A percentile compares a stretch with the other conserved stretches of the same genome.
Evolutionary conservation across 805 yeast species (phyloP).

Genomic region (Clavispora fructus): DNA sequence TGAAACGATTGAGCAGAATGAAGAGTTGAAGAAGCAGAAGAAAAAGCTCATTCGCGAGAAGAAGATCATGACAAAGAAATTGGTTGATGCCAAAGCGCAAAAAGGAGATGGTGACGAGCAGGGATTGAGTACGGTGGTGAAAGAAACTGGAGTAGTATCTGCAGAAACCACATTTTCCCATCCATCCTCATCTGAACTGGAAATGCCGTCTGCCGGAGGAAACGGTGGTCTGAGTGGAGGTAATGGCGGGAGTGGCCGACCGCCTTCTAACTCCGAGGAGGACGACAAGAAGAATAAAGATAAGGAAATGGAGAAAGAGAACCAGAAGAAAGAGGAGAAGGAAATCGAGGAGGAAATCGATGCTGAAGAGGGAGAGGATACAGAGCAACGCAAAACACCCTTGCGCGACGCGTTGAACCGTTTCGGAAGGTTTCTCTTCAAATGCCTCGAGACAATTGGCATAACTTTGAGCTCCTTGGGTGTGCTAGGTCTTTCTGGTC

Average conservation of each 20-base stretch:
- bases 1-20: slow-evolving; percentile 22
- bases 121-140: background rate
- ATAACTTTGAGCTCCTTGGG: slow-evolving; percentile 66
- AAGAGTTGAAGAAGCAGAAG: slow-evolving; percentile 24
- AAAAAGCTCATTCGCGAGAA: slow-evolving; percentile 20
- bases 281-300: slow-evolving; percentile 3
- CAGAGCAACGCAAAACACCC: slow-evolving; percentile 9
- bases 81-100: slow-evolving; percentile 1
- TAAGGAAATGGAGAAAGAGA: slow-evolving; percentile 5
- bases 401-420: slow-evolving; percentile 17
- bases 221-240: background rate
- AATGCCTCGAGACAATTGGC: slow-evolving; percentile 62
- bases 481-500: slow-evolving; percentile 67
- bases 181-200: background rate
- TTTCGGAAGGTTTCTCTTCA: slow-evolving; percentile 25
- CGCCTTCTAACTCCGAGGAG: slow-evolving; percentile 3
- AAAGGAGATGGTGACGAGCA: background rate
- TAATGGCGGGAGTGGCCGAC: slow-evolving; percentile 1
- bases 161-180: background rate
- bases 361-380: slow-evolving; percentile 5
- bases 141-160: background rate
- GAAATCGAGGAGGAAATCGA: slow-evolving; percentile 8
- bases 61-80: slow-evolving; percentile 12
- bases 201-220: background rate
- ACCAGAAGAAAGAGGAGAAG: slow-evolving; percentile 21